Percentiles rank a stretch among this genome's conserved stretches.
These are phyloP conservation scores for Iris pallida DNA, from an alignment of 116 monocot genomes.

Conservation along the genomic window DNA sequence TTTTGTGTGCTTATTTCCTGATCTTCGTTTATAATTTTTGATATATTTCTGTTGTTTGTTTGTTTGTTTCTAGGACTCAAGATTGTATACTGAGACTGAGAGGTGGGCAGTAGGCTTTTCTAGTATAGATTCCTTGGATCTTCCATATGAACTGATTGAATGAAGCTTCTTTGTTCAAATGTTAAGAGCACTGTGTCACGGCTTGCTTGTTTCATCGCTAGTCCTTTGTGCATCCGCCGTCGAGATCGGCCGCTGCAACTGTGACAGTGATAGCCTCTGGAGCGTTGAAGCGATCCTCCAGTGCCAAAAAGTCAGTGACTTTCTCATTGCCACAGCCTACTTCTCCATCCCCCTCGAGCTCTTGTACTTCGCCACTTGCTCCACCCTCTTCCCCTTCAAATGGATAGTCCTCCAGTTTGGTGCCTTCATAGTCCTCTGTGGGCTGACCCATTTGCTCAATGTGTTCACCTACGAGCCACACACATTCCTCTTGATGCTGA, in stretches of 20 bases:
- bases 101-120: no score
- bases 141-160: conserved; percentile 19
- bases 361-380: conserved; percentile 57
- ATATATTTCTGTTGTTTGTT: no score
- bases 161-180: conserved; percentile 25
- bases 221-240: conserved; percentile 17
- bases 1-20: no score
- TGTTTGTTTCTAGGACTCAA: no score
- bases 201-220: conserved; percentile 13
- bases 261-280: conserved; percentile 28
- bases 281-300: conserved; percentile 35
- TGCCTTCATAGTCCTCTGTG: conserved; percentile 63
- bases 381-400: conserved; percentile 50
- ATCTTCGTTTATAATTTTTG: no score
- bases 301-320: conserved; percentile 62
- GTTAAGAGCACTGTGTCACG: conserved; percentile 19
- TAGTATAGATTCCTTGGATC: neutral
- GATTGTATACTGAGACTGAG: no score
- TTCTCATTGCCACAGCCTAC: conserved; percentile 53
- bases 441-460: conserved; percentile 45
- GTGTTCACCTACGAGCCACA: conserved; percentile 50
- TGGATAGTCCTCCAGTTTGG: conserved; percentile 62
- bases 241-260: conserved; percentile 25
- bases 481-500: conserved; percentile 41
- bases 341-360: conserved; percentile 74